Evolutionary conservation across 768 basidiomycete species (phyloP).

Genomic region (Fibroporia radiculosa): DNA sequence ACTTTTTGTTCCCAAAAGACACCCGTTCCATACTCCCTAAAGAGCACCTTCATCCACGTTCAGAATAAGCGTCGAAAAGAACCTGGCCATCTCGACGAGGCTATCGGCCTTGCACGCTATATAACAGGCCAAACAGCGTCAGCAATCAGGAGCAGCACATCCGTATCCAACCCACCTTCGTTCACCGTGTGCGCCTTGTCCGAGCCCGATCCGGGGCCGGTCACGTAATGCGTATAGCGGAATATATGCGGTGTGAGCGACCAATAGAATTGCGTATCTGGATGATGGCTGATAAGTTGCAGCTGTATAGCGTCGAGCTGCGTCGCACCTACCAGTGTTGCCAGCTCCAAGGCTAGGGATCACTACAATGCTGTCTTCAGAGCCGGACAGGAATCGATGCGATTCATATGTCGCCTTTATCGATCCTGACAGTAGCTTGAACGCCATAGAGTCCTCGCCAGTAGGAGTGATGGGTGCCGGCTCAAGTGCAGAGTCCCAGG

Average conservation of each 20-base stretch:
- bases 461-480: constrained; percentile 60
- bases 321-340: constrained; percentile 12
- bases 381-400: constrained; percentile 19
- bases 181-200: constrained; percentile 61
- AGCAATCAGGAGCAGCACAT: background rate
- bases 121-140: background rate
- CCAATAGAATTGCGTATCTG: constrained; percentile 43
- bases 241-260: constrained; percentile 50
- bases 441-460: constrained; percentile 21
- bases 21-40: too few species aligned
- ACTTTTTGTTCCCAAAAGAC: too few species aligned
- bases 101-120: constrained; percentile 41
- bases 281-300: background rate
- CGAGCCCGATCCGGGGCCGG: constrained; percentile 17
- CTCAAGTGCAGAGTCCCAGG: constrained; percentile 44
- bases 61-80: constrained; percentile 57
- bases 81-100: constrained; percentile 59
- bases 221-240: constrained; percentile 40
- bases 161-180: constrained; percentile 41
- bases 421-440: constrained; percentile 26
- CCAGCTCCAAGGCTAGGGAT: constrained; percentile 24
- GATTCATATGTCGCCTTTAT: constrained; percentile 19
- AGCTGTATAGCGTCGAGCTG: background rate
- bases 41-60: constrained; percentile 65
- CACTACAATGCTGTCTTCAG: constrained; percentile 20